A percentile compares a stretch with the other conserved stretches of the same genome.
These are phyloP conservation scores for Stramenopiles sp. DNA, from an alignment of 352 stramenopile species.

Conservation along the genomic window DNA sequence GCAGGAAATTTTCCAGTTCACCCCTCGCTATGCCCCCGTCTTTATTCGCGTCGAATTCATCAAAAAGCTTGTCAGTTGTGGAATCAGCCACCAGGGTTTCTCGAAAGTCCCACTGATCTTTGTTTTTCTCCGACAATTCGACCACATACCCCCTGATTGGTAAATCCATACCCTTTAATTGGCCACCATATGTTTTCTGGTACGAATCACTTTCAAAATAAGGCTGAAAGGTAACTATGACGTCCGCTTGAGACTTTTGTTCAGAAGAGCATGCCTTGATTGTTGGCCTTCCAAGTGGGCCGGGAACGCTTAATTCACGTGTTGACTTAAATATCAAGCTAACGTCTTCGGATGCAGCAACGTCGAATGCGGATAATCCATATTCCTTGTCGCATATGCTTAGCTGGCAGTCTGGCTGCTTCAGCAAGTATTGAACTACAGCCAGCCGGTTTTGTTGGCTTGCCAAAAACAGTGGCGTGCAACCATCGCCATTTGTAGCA, in stretches of 20 bases:
- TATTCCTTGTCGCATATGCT: slow-evolving; percentile 2
- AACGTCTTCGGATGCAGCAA: not conserved
- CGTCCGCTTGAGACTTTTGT: not conserved
- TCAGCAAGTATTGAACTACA: not conserved
- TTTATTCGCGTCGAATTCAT: not conserved
- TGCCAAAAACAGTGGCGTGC: slow-evolving; percentile 45
- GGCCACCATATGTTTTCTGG: not conserved
- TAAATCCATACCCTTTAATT: not conserved
- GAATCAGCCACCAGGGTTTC: not conserved
- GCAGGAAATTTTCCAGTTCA: not conserved
- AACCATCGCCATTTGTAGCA: slow-evolving; percentile 32
- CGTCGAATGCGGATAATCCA: slow-evolving; percentile 1
- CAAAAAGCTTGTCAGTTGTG: not conserved
- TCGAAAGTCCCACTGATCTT: not conserved
- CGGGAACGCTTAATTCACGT: not conserved
- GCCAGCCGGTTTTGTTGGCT: not conserved
- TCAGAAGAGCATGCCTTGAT: not conserved
- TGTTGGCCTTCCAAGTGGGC: not conserved
- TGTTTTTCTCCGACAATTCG: not conserved
- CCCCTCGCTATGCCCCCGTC: not conserved
- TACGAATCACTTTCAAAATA: not conserved
- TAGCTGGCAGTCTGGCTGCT: not conserved
- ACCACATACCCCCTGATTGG: not conserved
- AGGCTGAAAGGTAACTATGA: not conserved
- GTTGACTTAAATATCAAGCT: not conserved